Evolutionary conservation across 768 basidiomycete species (phyloP), one percentile per base, ranked within the genome.

Genomic region (Neoboletus magnificus): DNA sequence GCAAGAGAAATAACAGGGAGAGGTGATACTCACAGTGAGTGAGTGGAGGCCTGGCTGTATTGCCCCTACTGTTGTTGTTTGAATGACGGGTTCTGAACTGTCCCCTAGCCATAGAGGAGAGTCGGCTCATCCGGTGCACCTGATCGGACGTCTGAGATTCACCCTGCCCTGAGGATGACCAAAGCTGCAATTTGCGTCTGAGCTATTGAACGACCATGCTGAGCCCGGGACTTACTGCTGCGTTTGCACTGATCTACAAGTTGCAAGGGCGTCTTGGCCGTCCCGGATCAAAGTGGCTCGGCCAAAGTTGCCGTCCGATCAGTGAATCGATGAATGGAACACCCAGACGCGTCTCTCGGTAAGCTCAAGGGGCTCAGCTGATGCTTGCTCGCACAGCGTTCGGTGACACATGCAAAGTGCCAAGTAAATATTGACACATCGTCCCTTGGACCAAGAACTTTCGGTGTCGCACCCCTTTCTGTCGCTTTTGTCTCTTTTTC

Each of bases 11-110:
- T 33, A 16, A 22, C 15, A 44, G 20, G 32, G 29, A 44, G 37
- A 43, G 5, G 29, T 41, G 18, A 30, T 18, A 61, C 71, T 59
- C 22, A 44, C 70, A 71, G 47, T 71, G 70, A 6, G 70, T 71
- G 42, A 59, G 66, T 13, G 55, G 62, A 15, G 43, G 58, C 12
- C 43, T 60, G 13, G 39, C 25, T 22, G 41, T 33, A 35, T 59
- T 37, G 13, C 39, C 37, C 47, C 56, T 56, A 9, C 50, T 27
- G 23, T 23, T 42, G 41, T 18, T 39, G 4, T 53, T 43, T 23
- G 48, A 41, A n/a, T 30, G 46, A 11, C 48, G 52, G 22, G 42
- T 22, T 48, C 46, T 44, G 27, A 50, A 56, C 12, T 45, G 46
- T 44, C 61, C 39, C n/a, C 54, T 60, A 10, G 63, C 50, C 58